Conservation (phyloP, 2,329 filamentous ascomycete genomes). For the Aschersonia sp. region DNA sequence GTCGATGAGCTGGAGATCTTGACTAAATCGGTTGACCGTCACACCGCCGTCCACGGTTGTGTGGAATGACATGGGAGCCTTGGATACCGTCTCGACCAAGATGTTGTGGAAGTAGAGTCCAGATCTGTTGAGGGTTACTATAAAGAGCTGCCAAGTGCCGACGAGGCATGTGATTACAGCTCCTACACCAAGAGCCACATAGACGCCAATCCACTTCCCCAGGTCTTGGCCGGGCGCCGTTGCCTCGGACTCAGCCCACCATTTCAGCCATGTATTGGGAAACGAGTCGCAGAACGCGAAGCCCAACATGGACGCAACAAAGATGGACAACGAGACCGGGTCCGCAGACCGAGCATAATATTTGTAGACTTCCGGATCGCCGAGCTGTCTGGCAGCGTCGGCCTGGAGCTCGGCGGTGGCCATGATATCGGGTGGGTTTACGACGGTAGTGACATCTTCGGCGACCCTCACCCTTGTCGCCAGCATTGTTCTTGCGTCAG, state of each 20-base stretch:
- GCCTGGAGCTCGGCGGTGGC: no score
- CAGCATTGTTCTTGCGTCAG: no score
- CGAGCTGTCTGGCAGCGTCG: background rate
- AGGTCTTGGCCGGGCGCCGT: background rate
- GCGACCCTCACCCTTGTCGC: no score
- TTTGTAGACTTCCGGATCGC: background rate
- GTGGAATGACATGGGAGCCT: slow-evolving; percentile 26
- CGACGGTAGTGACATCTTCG: no score
- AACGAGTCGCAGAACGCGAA: background rate
- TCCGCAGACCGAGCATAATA: background rate
- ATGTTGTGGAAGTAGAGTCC: slow-evolving; percentile 10
- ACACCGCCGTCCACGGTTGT: slow-evolving; percentile 24
- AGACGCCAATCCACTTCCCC: background rate
- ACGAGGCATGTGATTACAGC: slow-evolving; percentile 3
- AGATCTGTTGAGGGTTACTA: background rate
- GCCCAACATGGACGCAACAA: background rate
- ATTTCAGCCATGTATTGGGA: background rate
- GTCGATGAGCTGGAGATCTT: slow-evolving; percentile 28
- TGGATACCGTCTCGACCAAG: slow-evolving; percentile 18
- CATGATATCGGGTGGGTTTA: no score
- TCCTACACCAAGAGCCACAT: slow-evolving; percentile 3
- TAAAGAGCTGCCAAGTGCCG: background rate
- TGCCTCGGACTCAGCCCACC: background rate
- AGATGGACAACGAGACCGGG: background rate
- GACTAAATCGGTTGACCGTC: slow-evolving; percentile 28